phyloP scores from a whole-genome alignment of 495 filamentous ascomycete genomes.

The Wilcoxina mikolae region DNA sequence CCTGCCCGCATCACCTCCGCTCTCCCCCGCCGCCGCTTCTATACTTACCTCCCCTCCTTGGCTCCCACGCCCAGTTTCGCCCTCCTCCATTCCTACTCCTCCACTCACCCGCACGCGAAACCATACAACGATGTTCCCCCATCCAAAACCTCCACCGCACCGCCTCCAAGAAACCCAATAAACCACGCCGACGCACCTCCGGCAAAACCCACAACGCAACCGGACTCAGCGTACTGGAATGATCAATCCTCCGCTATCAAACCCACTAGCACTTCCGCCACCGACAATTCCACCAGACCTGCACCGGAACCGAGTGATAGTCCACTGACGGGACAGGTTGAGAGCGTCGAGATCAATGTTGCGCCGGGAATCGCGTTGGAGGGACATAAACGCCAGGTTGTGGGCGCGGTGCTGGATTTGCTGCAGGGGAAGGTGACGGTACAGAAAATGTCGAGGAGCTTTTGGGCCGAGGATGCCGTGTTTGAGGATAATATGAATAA shows the following conservation, averaged over 20 bases:
- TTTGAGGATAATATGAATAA: constrained; percentile 3
- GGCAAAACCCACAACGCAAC: neutral
- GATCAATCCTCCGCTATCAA: neutral
- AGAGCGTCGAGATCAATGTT: neutral
- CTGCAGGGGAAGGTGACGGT: constrained; percentile 3
- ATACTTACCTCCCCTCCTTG: neutral
- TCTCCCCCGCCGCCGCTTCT: neutral
- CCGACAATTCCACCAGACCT: neutral
- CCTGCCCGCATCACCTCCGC: no score
- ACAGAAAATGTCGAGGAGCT: neutral
- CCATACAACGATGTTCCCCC: neutral
- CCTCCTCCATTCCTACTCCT: neutral
- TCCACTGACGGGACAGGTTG: neutral
- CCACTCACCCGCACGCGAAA: neutral
- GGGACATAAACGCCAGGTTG: neutral
- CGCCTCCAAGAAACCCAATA: neutral
- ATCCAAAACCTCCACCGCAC: neutral
- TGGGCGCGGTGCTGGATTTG: constrained; percentile 3
- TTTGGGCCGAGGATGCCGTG: neutral
- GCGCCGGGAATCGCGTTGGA: neutral
- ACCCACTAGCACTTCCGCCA: neutral
- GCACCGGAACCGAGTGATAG: neutral
- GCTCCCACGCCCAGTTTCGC: neutral
- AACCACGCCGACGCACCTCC: neutral
- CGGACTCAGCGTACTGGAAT: constrained; percentile 2